Percentiles rank a stretch among this genome's conserved stretches.
Evolutionary conservation across 1,284 basidiomycete genomes (phyloP).

Genomic region (Leccinum brunneo-olivaceum): DNA sequence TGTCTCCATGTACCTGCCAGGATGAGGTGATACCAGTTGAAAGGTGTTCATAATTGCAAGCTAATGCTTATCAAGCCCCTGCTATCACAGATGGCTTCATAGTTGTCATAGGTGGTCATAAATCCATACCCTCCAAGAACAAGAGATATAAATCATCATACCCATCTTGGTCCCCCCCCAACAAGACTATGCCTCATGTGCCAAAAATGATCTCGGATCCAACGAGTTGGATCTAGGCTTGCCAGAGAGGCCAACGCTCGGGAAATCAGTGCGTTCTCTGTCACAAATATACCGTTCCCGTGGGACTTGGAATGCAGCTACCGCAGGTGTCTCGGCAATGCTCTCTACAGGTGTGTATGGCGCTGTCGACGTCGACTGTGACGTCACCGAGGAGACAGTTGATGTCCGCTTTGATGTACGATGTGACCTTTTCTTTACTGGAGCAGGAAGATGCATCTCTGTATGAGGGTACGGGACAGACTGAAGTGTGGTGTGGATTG

Average conservation of each 20-base stretch:
- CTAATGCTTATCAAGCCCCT: too few species aligned
- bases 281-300: conserved; percentile 16
- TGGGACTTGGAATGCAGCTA: conserved; percentile 18
- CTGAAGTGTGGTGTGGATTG: conserved; percentile 12
- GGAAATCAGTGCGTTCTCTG: conserved; percentile 18
- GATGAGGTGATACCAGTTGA: too few species aligned
- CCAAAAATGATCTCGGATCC: conserved; percentile 22
- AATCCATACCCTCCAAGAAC: too few species aligned
- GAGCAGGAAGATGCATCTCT: conserved; percentile 20
- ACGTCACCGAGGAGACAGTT: conserved; percentile 25
- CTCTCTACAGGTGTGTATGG: conserved; percentile 24
- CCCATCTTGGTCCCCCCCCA: background rate
- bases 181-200: conserved; percentile 11
- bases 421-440: conserved; percentile 20
- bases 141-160: too few species aligned
- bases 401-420: conserved; percentile 28
- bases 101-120: too few species aligned
- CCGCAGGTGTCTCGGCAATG: conserved; percentile 18
- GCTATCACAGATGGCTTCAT: too few species aligned
- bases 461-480: conserved; percentile 25
- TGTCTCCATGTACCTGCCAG: too few species aligned
- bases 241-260: conserved; percentile 25
- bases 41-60: too few species aligned
- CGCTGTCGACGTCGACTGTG: conserved; percentile 30
- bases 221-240: conserved; percentile 14